A percentile compares a stretch with the other conserved stretches of the same genome.
Evolutionary conservation across 148 eudicot species (phyloP).

Genomic region (Drosera capensis): DNA sequence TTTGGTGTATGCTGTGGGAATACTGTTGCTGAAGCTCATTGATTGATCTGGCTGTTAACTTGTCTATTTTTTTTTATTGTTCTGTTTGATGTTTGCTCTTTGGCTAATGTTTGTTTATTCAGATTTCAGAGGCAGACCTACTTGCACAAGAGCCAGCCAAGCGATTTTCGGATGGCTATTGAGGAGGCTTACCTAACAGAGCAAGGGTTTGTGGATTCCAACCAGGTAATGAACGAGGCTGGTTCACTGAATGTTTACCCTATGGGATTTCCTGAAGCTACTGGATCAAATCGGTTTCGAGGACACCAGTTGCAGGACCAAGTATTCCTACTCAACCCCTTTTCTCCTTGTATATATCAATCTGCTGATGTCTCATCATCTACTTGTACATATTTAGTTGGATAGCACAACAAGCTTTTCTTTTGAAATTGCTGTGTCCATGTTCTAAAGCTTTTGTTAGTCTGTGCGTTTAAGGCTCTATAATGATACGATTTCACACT

Average conservation of each 20-base stretch:
- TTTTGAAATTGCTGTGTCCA: too few species aligned
- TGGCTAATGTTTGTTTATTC: slow-evolving; percentile 2
- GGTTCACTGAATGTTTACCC: slow-evolving; percentile 15
- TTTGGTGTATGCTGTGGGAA: neutral
- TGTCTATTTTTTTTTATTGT: neutral
- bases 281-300: slow-evolving; percentile 38
- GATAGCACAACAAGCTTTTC: too few species aligned
- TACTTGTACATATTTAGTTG: too few species aligned
- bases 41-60: neutral
- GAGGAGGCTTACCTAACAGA: slow-evolving; percentile 85
- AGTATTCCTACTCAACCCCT: slow-evolving; percentile 24
- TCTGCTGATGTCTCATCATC: neutral
- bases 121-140: slow-evolving; percentile 94
- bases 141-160: slow-evolving; percentile 72
- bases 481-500: too few species aligned
- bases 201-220: slow-evolving; percentile 36
- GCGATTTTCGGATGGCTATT: slow-evolving; percentile 72
- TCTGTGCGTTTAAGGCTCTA: too few species aligned
- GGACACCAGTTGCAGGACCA: slow-evolving; percentile 23
- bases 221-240: slow-evolving; percentile 17
- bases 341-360: neutral
- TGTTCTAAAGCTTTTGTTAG: too few species aligned
- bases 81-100: neutral
- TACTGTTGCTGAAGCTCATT: neutral
- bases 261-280: slow-evolving; percentile 28